Percentiles rank a stretch among this genome's conserved stretches.
Evolutionary conservation across 1,284 basidiomycete species (phyloP).

Genomic region (Ustilago crameri): DNA sequence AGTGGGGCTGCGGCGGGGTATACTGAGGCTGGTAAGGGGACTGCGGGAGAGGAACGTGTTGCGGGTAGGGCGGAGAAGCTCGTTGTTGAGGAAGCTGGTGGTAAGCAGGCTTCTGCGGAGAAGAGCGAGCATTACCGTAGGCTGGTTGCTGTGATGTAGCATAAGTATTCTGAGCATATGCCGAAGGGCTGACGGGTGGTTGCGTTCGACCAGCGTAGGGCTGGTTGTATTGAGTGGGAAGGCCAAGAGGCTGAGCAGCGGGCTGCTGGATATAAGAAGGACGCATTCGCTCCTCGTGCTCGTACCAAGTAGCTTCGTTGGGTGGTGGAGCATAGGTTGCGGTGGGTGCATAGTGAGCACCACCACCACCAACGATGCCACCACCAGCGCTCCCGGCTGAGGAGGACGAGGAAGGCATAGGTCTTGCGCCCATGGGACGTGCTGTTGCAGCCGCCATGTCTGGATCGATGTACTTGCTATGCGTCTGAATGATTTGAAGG

Average conservation of each 20-base stretch:
- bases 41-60: constrained; percentile 4
- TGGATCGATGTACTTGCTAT: too few relatives aligned
- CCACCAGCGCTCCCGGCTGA: constrained; percentile 24
- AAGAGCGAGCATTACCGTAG: constrained; percentile 13
- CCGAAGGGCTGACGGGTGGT: constrained; percentile 31
- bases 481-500: too few relatives aligned
- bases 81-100: constrained; percentile 27
- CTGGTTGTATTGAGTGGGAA: constrained; percentile 28
- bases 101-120: constrained; percentile 8
- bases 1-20: constrained; percentile 28
- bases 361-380: constrained; percentile 12
- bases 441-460: constrained; percentile 39
- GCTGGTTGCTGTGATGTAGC: constrained; percentile 6
- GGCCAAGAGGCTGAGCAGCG: constrained; percentile 24
- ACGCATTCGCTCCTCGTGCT: constrained; percentile 59
- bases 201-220: constrained; percentile 15
- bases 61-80: constrained; percentile 9
- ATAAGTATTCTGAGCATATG: constrained; percentile 17
- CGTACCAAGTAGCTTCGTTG: constrained; percentile 62
- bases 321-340: constrained; percentile 13
- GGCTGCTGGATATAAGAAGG: constrained; percentile 61
- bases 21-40: constrained; percentile 17
- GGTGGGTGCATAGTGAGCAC: constrained; percentile 14
- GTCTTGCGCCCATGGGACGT: constrained; percentile 40
- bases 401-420: constrained; percentile 42